Base-by-base conservation (phyloP, 2,329 filamentous ascomycete genomes). In the Cladosporium velox region DNA sequence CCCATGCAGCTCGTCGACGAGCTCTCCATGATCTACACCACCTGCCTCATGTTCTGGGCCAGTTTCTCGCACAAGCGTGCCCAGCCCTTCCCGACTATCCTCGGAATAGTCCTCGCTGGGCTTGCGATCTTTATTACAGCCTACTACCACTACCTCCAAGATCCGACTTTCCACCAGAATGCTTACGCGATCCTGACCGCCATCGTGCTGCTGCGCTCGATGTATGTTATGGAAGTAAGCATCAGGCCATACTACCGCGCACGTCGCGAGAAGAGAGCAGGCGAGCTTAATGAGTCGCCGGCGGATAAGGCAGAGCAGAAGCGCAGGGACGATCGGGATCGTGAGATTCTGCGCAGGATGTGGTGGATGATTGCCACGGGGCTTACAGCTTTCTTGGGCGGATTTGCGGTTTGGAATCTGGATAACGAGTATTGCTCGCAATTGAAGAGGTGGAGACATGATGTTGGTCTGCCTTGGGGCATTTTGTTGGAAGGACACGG, bases 91-190 rank as follows among this genome's bases (percentile, higher is more conserved):
- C 84, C 86, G 1, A 71, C 82, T 1, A 66, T 84, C 14, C 81
- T 93, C 10, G 91, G 83, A 8, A 49, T 88, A 4, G 82, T 81
- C 15, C 82, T 91, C 11, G 74, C 87, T 6, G 78, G 73, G 3
- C 74, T 86, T 24, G 79, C 82, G 4, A 66, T 84, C 32, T 90
- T 88, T 72, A 93, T 96, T 76, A 95, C 92, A 15, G 82, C 90
- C 49, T 87, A 90, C 77, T 96, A 96, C 78, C 90, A 93, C 74
- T 87, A 91, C 68, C 87, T 93, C 18, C 91, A 93, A 75, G 89
- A 96, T 70, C 91, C 92, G 0, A 82, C 87, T 1, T 96, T 96
- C 77, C 92, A 96, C 78, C 91, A 96, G 76, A 88, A 87, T 67
- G 90, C 89, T 4, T 96, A 93, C 72, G 91, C 88, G 1, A 74